Percentiles rank a stretch among this genome's conserved stretches.
Conservation (phyloP, 2,329 filamentous ascomycete species). For the Nemania bipapillata region DNA sequence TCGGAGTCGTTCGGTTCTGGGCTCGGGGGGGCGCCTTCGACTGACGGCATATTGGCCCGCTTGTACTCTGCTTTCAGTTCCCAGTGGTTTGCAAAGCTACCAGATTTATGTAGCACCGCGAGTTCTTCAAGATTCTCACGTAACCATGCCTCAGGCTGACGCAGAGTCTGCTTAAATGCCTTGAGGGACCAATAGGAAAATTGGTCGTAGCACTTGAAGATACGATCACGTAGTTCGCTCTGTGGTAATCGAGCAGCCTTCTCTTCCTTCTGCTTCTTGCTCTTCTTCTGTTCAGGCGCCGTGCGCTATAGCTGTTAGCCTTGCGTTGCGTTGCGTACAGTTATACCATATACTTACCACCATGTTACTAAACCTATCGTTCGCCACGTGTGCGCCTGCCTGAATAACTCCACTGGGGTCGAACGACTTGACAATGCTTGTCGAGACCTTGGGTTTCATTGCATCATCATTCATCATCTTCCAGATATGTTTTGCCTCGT, state of each 20-base stretch:
- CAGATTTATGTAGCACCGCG: slow-evolving; percentile 82
- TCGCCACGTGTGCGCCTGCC: slow-evolving; percentile 64
- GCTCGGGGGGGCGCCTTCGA: slow-evolving; percentile 63
- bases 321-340: not conserved
- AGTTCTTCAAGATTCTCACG: slow-evolving; percentile 85
- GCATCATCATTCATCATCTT: slow-evolving; percentile 67
- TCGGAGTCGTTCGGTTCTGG: slow-evolving; percentile 64
- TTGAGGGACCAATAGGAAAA: slow-evolving; percentile 97
- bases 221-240: slow-evolving; percentile 84
- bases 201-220: slow-evolving; percentile 84
- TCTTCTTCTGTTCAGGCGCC: slow-evolving; percentile 64
- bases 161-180: slow-evolving; percentile 77
- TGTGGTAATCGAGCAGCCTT: slow-evolving; percentile 84
- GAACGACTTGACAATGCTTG: slow-evolving; percentile 57
- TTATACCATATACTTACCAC: slow-evolving; percentile 62
- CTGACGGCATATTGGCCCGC: slow-evolving; percentile 62
- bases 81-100: slow-evolving; percentile 87
- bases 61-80: slow-evolving; percentile 78
- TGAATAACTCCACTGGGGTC: slow-evolving; percentile 67
- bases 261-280: slow-evolving; percentile 70
- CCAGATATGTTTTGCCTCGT: slow-evolving; percentile 73
- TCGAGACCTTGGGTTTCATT: slow-evolving; percentile 69
- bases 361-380: slow-evolving; percentile 62
- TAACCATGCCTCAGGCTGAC: slow-evolving; percentile 93
- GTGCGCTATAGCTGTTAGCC: slow-evolving; percentile 43